Evolutionary conservation across 495 filamentous ascomycete genomes (phyloP).

Genomic region (Cudoniella acicularis): DNA sequence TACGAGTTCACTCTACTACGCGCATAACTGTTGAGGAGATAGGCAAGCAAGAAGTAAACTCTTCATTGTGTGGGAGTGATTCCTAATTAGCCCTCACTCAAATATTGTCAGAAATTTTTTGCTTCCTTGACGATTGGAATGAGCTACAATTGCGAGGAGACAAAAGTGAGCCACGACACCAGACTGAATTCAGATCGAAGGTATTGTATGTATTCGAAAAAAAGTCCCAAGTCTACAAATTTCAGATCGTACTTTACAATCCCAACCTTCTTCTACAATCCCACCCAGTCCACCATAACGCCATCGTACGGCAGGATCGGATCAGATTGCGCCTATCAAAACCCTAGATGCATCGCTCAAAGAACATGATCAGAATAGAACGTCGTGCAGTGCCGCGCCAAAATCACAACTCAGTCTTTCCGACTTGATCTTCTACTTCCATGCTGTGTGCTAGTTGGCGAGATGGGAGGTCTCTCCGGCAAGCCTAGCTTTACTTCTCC

Average conservation of each 20-base stretch:
- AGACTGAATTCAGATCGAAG: too few relatives aligned
- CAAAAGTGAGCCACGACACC: too few relatives aligned
- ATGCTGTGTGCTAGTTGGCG: slow-evolving; percentile 34
- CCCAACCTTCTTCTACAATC: background rate
- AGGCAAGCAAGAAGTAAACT: background rate
- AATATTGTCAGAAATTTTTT: too few relatives aligned
- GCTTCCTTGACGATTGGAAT: too few relatives aligned
- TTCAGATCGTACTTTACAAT: background rate
- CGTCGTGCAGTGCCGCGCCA: background rate
- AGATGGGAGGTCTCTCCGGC: slow-evolving; percentile 27
- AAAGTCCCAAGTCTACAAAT: background rate
- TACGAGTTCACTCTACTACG: too few relatives aligned
- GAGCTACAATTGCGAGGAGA: too few relatives aligned
- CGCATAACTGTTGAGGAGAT: too few relatives aligned
- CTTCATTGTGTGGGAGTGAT: too few relatives aligned
- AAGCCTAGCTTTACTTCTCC: slow-evolving; percentile 80
- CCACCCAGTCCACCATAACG: background rate
- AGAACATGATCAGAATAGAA: slow-evolving; percentile 9
- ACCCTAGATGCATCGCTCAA: slow-evolving; percentile 16
- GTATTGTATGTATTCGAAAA: background rate
- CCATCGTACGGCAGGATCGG: background rate
- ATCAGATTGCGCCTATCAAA: slow-evolving; percentile 1
- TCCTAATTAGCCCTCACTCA: too few relatives aligned
- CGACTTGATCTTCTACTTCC: slow-evolving; percentile 19
- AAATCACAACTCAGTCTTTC: background rate